Base-by-base conservation (phyloP, 23 red algal species). In the Pyropia yezoensis region DNA sequence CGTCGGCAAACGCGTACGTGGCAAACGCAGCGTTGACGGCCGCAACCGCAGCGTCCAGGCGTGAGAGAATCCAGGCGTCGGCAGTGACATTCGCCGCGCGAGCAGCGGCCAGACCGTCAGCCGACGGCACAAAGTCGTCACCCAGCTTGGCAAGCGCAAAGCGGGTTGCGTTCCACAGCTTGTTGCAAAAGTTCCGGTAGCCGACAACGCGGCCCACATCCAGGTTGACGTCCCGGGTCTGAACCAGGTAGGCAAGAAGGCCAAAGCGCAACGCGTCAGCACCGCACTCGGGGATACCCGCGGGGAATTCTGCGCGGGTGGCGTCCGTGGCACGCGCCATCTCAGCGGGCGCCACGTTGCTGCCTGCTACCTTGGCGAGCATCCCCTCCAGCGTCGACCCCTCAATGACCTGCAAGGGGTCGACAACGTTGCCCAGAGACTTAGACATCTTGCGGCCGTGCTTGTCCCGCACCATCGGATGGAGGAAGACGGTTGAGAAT, bases 371-470 rank as follows among this genome's bases (percentile, higher is more conserved):
- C 69, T 90, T 91, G 15, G 57, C 58, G 19, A 76, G 73, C 14
- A 98, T 47, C 52, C 80, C 68, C 20, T 88, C 51, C 50, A 91
- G 53, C 30, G 68, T 33, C 11, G 75, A 70, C 3, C 94, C 94
- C 18, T 88, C 73, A 23, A 98, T 91, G 15, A 98, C 85, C 61
- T 98, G 79, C 18, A 98, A 63, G 21, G 94, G 94, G 56, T 98
- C 94, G 53, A 98, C 87, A n/a, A 98, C 86, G 66, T 98, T 98
- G 18, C 94, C 94, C 14, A 98, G 63, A 27, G 94, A 98, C 65
- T 98, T 98, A 12, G 86, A 89, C 94, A 98, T 98, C 66, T 98
- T 98, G 27, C 85, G 85, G 19, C 94, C 94, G 62, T 91, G 76
- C 66, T 90, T 98, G 74, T 98, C 94, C 11, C 94, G 74, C 23